Base-by-base conservation (phyloP, 2,329 filamentous ascomycete genomes). In the Trichoderma harzianum region DNA sequence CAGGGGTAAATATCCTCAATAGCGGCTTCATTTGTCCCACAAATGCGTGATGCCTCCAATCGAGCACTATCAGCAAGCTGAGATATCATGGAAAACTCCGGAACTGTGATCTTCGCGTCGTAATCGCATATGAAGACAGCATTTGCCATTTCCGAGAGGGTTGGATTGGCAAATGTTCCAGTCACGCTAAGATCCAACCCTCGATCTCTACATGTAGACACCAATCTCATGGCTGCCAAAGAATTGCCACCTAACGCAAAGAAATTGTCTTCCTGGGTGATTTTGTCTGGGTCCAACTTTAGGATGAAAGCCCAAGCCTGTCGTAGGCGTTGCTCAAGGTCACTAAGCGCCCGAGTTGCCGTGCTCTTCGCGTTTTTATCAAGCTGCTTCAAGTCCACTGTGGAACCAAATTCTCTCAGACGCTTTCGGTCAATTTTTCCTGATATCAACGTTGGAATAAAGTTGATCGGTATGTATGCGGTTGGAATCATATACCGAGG, bases 211-310 rank as follows among this genome's bases (percentile, higher is more conserved):
- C 34, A 53, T n/a, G 39, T 18, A 39, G 69, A 62, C 16, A 84
- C 82, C 1, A 85, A 76, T 64, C 79, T 81, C 83, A 86, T 85
- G 0, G 84, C 83, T 5, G 78, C 77, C 12, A 86, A 77, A 0
- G 84, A 86, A 76, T 86, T 83, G 5, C 84, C 83, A 1, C 83
- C 83, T 0, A 84, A 77, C 0, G 76, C 77, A 74, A 84, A 83
- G 77, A 84, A 84, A 76, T 79, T 79, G 73, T 81, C 80, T 1
- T 78, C 73, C 0, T 77, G 72, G 1, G 76, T 72, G 36, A 82
- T 72, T 7, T 78, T 75, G 1, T 66, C 63, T 18, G 18, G 30
- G 57, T 24, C 1, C 30, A 34, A 18, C 3, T 24, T 60, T 6
- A 60, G n/a, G 12, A 60, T 11, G 18, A 21, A 34, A 12, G 57